Evolutionary conservation across 306 rosid genomes (phyloP).

Genomic region (Pterocarpus santalinus): DNA sequence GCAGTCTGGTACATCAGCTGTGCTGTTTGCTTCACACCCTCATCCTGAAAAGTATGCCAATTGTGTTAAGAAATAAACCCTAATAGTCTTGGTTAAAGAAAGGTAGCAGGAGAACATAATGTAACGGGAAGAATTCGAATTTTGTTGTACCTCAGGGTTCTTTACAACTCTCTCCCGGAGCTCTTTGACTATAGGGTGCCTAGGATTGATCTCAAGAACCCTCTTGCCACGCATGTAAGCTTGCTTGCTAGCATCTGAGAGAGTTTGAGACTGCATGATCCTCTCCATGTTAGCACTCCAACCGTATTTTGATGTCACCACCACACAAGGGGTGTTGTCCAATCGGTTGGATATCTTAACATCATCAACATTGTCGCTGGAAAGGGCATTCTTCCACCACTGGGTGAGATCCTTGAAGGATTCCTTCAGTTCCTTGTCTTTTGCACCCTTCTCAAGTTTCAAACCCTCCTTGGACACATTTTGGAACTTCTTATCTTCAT

Average conservation of each 20-base stretch:
- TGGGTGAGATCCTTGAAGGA: constrained; percentile 96
- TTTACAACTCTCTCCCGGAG: constrained; percentile 89
- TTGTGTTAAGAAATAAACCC: not conserved
- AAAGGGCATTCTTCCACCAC: constrained; percentile 95
- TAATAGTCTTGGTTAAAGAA: not conserved
- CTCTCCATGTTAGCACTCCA: constrained; percentile 99
- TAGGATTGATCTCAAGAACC: constrained; percentile 98
- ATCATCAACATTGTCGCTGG: constrained; percentile 90
- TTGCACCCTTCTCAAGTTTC: constrained; percentile 90
- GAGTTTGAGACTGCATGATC: constrained; percentile 96
- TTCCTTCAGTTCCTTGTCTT: constrained; percentile 91
- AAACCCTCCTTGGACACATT: constrained; percentile 99
- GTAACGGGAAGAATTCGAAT: constrained; percentile 11
- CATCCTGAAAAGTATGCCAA: constrained; percentile 67
- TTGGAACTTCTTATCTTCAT: constrained; percentile 97
- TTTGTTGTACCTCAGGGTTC: constrained; percentile 78
- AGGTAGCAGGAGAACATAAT: not conserved
- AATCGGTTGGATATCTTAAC: constrained; percentile 92
- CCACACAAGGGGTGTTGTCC: constrained; percentile 98
- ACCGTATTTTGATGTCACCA: constrained; percentile 95
- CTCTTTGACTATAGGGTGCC: constrained; percentile 97
- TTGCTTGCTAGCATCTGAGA: constrained; percentile 93
- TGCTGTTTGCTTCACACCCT: constrained; percentile 81
- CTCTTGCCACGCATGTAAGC: constrained; percentile 99
- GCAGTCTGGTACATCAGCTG: constrained; percentile 96